Conservation (phyloP, 169 alveolate genomes). For the Eimeria brunetti region DNA sequence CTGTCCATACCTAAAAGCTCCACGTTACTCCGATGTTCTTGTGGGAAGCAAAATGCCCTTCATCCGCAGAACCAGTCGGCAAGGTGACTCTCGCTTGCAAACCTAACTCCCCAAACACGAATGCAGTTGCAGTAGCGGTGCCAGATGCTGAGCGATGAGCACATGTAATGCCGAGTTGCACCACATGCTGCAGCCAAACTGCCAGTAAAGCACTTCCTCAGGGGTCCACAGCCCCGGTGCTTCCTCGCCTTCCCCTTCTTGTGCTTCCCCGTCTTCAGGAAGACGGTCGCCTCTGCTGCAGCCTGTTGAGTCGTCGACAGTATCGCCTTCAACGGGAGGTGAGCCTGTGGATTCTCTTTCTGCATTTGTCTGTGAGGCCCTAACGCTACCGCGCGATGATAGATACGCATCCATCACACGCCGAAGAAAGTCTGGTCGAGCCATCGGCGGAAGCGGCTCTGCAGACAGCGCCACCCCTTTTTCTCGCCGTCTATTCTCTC, state of each 20-base stretch:
- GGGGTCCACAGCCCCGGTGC: conserved; percentile 32
- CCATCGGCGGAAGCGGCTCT: conserved; percentile 27
- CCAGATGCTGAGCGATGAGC: conserved; percentile 40
- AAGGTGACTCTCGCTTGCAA: background rate
- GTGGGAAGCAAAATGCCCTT: background rate
- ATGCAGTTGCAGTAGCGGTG: conserved; percentile 7
- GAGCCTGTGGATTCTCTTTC: background rate
- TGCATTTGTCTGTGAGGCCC: background rate
- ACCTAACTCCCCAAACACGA: background rate
- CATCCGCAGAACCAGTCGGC: background rate
- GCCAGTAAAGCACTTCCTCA: conserved; percentile 55
- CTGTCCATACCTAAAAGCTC: background rate
- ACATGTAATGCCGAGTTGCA: conserved; percentile 35
- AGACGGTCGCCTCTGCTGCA: background rate
- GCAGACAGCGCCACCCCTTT: background rate
- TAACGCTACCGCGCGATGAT: background rate
- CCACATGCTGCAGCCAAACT: conserved; percentile 66
- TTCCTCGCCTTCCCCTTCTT: background rate
- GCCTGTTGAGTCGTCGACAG: background rate
- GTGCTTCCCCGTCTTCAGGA: background rate
- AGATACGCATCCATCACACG: background rate
- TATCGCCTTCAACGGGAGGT: background rate
- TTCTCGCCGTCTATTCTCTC: background rate
- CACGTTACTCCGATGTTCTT: background rate
- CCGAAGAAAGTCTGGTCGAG: conserved; percentile 31